A percentile compares a stretch with the other conserved stretches of the same genome.
phyloP scores from a whole-genome alignment of 345 rosid species.

The Pugionium cornutum region DNA sequence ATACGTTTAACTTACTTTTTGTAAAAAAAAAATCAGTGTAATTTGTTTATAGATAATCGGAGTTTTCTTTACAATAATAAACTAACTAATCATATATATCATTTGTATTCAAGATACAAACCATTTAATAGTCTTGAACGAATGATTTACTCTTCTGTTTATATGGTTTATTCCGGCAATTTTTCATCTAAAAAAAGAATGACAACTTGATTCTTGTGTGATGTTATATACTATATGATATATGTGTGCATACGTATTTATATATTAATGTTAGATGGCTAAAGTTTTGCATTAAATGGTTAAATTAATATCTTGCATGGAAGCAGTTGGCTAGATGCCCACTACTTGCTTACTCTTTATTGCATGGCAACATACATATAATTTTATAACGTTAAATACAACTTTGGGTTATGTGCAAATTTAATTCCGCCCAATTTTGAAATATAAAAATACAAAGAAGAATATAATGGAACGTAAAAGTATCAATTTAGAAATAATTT shows the following conservation, averaged over 20 bases:
- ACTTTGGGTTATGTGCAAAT: slow-evolving; percentile 30
- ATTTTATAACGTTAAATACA: slow-evolving; percentile 19
- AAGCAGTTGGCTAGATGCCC: slow-evolving; percentile 38
- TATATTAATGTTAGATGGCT: slow-evolving; percentile 25
- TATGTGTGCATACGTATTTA: neutral
- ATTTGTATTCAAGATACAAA: slow-evolving; percentile 13
- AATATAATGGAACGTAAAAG: neutral
- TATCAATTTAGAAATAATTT: too few relatives aligned
- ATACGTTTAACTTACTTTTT: neutral
- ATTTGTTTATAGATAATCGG: too few relatives aligned
- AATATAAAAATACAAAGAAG: too few relatives aligned
- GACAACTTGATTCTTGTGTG: slow-evolving; percentile 33
- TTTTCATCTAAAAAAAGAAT: slow-evolving; percentile 32
- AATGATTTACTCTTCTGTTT: slow-evolving; percentile 22
- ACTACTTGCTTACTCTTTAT: slow-evolving; percentile 36
- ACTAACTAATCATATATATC: neutral
- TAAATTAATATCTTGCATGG: slow-evolving; percentile 32
- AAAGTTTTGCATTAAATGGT: slow-evolving; percentile 39
- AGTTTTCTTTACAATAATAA: neutral
- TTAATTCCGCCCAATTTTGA: slow-evolving; percentile 1
- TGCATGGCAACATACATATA: slow-evolving; percentile 28
- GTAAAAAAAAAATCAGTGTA: too few relatives aligned
- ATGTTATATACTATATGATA: neutral
- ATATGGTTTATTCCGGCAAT: slow-evolving; percentile 27
- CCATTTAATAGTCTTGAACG: slow-evolving; percentile 23